Percentiles rank a stretch among this genome's conserved stretches.
phyloP scores from a whole-genome alignment of 164 flowering plant genomes.

The Vitis rupestris region DNA sequence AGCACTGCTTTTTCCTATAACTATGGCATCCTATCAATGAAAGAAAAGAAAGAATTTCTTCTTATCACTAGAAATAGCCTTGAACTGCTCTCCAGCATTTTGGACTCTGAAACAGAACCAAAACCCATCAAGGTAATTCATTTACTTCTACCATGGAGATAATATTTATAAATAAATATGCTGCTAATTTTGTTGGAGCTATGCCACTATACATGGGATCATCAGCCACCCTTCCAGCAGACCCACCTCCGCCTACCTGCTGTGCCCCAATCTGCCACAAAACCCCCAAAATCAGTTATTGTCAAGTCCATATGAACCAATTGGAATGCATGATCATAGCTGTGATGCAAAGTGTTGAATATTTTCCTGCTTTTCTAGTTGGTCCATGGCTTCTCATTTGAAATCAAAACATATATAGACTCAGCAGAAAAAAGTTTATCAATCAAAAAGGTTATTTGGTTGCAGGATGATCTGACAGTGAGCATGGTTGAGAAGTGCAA shows the following conservation, averaged over 20 bases:
- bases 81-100: constrained; percentile 71
- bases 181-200: no score
- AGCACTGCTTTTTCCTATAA: constrained; percentile 20
- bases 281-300: no score
- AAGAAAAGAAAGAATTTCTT: constrained; percentile 70
- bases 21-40: constrained; percentile 39
- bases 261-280: no score
- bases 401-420: background rate
- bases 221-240: no score
- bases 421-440: background rate
- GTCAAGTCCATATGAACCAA: no score
- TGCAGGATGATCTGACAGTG: constrained; percentile 73
- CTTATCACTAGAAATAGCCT: constrained; percentile 65
- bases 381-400: no score
- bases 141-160: background rate
- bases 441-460: background rate
- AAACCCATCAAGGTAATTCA: constrained; percentile 51
- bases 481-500: constrained; percentile 81
- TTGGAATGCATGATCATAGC: no score
- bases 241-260: no score
- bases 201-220: no score
- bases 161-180: background rate
- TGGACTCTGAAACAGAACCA: constrained; percentile 44
- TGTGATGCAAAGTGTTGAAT: no score
- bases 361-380: no score